Percentiles rank a stretch among this genome's conserved stretches.
Evolutionary conservation across 2,329 filamentous ascomycete genomes (phyloP).

Genomic region (Stachybotrys chartarum): DNA sequence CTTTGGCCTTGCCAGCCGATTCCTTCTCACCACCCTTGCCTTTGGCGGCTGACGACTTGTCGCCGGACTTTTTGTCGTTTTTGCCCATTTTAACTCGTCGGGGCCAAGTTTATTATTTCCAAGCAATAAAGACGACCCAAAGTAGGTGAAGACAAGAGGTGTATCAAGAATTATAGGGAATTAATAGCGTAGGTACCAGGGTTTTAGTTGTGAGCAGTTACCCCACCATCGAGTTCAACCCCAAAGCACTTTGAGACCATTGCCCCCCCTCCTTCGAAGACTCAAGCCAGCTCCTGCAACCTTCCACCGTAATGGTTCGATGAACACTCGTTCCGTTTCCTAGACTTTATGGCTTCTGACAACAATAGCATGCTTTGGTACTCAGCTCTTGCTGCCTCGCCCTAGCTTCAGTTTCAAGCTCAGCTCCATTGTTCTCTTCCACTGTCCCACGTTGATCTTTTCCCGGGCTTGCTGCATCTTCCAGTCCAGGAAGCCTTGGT

Average conservation of each 20-base stretch:
- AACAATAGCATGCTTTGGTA: too few species aligned
- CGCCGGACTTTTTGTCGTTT: slow-evolving; percentile 30
- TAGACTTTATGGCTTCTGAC: too few species aligned
- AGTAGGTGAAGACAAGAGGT: neutral
- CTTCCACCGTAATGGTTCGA: too few species aligned
- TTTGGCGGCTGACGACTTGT: slow-evolving; percentile 26
- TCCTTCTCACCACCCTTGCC: slow-evolving; percentile 21
- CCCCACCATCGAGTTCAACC: too few species aligned
- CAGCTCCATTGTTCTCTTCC: slow-evolving; percentile 17
- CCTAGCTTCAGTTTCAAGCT: slow-evolving; percentile 13
- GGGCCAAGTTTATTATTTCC: neutral
- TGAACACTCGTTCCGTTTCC: too few species aligned
- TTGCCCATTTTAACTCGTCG: slow-evolving; percentile 23
- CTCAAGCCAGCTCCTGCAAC: too few species aligned
- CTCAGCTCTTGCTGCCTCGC: slow-evolving; percentile 3
- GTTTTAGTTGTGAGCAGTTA: too few species aligned
- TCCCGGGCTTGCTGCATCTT: slow-evolving; percentile 25
- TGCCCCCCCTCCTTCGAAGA: too few species aligned
- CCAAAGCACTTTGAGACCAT: too few species aligned
- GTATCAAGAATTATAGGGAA: too few species aligned
- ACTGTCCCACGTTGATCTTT: slow-evolving; percentile 17
- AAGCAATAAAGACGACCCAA: neutral
- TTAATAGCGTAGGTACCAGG: too few species aligned
- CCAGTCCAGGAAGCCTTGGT: slow-evolving; percentile 33
- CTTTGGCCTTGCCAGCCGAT: slow-evolving; percentile 35